phyloP scores from a whole-genome alignment of 805 yeast species.

The Limtongia smithiae region DNA sequence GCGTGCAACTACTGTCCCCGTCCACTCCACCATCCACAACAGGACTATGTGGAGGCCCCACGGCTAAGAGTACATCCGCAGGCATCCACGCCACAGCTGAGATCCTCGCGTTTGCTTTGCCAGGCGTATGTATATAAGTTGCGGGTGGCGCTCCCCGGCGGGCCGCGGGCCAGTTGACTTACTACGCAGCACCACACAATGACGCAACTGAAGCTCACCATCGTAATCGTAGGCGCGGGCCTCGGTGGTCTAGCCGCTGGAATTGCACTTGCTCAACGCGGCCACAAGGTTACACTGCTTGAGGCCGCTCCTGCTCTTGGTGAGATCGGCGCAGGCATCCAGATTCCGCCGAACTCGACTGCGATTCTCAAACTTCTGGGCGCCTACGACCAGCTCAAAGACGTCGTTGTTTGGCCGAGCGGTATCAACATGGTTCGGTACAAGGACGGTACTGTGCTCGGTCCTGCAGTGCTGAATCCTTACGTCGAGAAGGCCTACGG shows the following conservation, averaged over 20 bases:
- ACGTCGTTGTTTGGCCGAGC: constrained; percentile 8
- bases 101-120: no score
- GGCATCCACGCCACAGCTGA: no score
- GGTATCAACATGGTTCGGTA: constrained; percentile 8
- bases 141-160: no score
- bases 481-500: constrained; percentile 14
- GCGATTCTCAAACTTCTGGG: constrained; percentile 33
- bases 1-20: no score
- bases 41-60: no score
- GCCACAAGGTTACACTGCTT: constrained; percentile 35
- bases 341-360: constrained; percentile 37
- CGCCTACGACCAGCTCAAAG: constrained; percentile 22
- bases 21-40: no score
- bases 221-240: constrained; percentile 37
- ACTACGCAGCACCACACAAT: background rate
- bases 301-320: constrained; percentile 35
- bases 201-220: constrained; percentile 7
- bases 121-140: no score
- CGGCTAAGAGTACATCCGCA: no score
- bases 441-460: constrained; percentile 4
- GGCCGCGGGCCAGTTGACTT: no score
- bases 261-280: constrained; percentile 32
- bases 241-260: constrained; percentile 38
- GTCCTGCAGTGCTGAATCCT: constrained; percentile 8
- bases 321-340: constrained; percentile 41